Conservation (phyloP, 192 early-diverging fungal species). For the Umbelopsis sp. region DNA sequence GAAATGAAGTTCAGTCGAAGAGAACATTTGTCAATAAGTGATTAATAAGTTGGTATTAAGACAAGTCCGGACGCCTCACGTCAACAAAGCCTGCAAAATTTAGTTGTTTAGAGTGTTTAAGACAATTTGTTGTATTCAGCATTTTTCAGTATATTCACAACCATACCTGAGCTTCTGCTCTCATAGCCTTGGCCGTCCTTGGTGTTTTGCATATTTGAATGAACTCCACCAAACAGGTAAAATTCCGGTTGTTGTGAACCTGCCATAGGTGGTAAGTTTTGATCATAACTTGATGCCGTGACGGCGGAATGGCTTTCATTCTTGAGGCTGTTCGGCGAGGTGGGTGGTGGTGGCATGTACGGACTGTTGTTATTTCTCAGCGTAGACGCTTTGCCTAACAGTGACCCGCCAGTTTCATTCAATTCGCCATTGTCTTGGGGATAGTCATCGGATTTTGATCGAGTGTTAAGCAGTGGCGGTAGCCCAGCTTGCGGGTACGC, state of each 20-base stretch:
- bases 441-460: not conserved
- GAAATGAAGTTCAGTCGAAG: too few species aligned
- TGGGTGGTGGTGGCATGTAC: not conserved
- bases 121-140: not conserved
- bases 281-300: not conserved
- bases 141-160: not conserved
- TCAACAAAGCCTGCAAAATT: conserved; percentile 2
- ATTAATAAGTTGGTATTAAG: not conserved
- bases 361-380: not conserved
- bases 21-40: too few species aligned
- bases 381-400: not conserved
- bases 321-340: not conserved
- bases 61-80: not conserved
- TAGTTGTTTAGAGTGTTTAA: not conserved
- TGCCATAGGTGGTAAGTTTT: not conserved
- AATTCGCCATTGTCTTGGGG: not conserved
- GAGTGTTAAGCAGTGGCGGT: not conserved
- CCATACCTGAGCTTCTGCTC: not conserved
- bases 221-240: not conserved
- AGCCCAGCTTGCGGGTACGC: not conserved
- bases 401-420: not conserved
- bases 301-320: not conserved
- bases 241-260: not conserved
- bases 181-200: conserved; percentile 9
- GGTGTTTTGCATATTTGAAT: not conserved